Evolutionary conservation across 2,329 filamentous ascomycete species (phyloP).

Genomic region (Hyphodiscus sp.): DNA sequence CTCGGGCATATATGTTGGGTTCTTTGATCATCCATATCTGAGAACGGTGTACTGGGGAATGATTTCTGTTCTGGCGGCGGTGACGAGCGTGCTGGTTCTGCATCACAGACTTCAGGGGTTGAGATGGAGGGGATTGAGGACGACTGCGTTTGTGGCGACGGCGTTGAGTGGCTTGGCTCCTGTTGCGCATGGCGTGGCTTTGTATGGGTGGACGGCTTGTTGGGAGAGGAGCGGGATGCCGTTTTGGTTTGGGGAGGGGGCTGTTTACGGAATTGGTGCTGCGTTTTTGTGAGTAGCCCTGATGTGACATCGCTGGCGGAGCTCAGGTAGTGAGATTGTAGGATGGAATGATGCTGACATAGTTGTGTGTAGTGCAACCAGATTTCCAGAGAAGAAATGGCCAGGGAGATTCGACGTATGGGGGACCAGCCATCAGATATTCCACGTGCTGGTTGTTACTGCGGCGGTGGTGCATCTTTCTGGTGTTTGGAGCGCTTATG

Average conservation of each 20-base stretch:
- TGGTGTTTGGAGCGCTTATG: neutral
- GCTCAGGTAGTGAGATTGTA: too few relatives aligned
- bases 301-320: too few relatives aligned
- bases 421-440: conserved; percentile 21
- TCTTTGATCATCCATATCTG: conserved; percentile 33
- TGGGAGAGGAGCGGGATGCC: conserved; percentile 13
- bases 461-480: neutral
- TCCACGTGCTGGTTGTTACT: conserved; percentile 15
- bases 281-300: neutral
- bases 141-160: conserved; percentile 16
- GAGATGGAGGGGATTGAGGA: conserved; percentile 17
- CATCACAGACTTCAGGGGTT: conserved; percentile 18
- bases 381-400: conserved; percentile 15
- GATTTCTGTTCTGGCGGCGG: conserved; percentile 27
- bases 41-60: conserved; percentile 31
- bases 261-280: conserved; percentile 9
- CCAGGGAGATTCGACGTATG: conserved; percentile 21
- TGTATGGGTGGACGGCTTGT: conserved; percentile 12
- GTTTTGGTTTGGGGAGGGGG: conserved; percentile 17
- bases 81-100: conserved; percentile 28
- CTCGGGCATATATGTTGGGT: conserved; percentile 35
- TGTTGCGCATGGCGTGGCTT: conserved; percentile 12
- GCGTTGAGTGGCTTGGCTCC: conserved; percentile 19
- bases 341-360: too few relatives aligned
- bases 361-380: conserved; percentile 1